phyloP scores from a whole-genome alignment of 2,329 filamentous ascomycete genomes.

The Colletotrichum sp. region DNA sequence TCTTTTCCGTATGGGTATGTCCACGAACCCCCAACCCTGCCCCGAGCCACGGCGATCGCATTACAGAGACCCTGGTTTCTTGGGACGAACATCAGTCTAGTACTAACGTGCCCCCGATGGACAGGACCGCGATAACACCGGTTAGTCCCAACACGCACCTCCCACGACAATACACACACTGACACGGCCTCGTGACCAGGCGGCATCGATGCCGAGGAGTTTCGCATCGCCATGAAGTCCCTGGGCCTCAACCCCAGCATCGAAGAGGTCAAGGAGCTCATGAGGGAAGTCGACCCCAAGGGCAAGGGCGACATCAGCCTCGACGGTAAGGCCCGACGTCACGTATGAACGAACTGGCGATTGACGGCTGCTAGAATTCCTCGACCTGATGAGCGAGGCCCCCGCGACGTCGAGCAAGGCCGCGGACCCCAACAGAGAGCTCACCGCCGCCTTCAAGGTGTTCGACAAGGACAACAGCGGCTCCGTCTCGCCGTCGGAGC shows the following conservation, averaged over 20 bases:
- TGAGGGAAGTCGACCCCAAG: constrained; percentile 23
- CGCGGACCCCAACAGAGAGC: constrained; percentile 19
- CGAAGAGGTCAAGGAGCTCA: constrained; percentile 23
- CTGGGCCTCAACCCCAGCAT: constrained; percentile 23
- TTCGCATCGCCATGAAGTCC: constrained; percentile 25
- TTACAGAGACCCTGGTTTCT: not conserved
- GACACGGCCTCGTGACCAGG: constrained; percentile 1
- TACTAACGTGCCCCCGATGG: not conserved
- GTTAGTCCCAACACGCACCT: constrained; percentile 2
- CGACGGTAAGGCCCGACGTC: not conserved
- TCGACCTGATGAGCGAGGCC: constrained; percentile 23
- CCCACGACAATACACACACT: not conserved
- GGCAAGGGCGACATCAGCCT: constrained; percentile 23
- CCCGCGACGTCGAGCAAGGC: constrained; percentile 19
- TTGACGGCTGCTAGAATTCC: constrained; percentile 12
- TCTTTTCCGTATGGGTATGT: constrained; percentile 24
- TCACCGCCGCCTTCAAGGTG: constrained; percentile 24
- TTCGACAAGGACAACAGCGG: constrained; percentile 25
- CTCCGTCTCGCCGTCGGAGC: constrained; percentile 22
- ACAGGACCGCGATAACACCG: constrained; percentile 24
- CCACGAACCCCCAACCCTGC: not conserved
- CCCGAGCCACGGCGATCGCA: not conserved
- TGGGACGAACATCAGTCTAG: constrained; percentile 12
- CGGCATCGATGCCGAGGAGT: constrained; percentile 22
- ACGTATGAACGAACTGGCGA: not conserved